Percentiles rank a stretch among this genome's conserved stretches.
Conservation (phyloP, 352 stramenopile species). For the Pythium vanterpoolii region DNA sequence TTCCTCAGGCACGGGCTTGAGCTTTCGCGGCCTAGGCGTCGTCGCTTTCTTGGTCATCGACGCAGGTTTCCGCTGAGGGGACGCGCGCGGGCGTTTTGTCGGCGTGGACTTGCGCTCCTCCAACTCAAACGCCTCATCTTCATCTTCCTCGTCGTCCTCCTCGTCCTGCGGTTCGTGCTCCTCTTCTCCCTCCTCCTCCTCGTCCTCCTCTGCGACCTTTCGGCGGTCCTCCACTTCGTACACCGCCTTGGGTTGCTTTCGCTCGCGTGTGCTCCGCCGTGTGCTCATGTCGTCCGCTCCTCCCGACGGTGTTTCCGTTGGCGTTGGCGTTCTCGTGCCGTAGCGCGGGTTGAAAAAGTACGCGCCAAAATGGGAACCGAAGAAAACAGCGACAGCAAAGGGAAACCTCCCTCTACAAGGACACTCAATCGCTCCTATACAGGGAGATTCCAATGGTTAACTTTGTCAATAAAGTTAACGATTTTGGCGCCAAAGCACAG, state of each 20-base stretch:
- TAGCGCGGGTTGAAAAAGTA: conserved; percentile 26
- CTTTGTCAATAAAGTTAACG: conserved; percentile 6
- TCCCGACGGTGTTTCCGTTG: background rate
- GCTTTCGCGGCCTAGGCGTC: conserved; percentile 24
- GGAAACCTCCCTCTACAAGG: conserved; percentile 46
- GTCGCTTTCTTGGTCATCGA: conserved; percentile 10
- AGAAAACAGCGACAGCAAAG: conserved; percentile 12
- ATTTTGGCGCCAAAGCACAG: conserved; percentile 16
- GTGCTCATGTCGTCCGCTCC: conserved; percentile 27
- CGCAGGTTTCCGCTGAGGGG: background rate
- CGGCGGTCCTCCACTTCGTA: conserved; percentile 69
- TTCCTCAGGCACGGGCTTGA: conserved; percentile 38
- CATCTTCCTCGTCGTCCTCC: conserved; percentile 26
- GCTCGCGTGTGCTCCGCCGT: conserved; percentile 59
- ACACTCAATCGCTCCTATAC: conserved; percentile 9
- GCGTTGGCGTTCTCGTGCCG: background rate
- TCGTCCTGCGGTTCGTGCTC: conserved; percentile 26
- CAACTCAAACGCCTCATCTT: conserved; percentile 23
- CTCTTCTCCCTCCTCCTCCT: conserved; percentile 29
- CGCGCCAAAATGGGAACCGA: conserved; percentile 15
- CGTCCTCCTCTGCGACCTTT: conserved; percentile 16
- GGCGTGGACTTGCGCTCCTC: conserved; percentile 22
- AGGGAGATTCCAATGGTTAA: conserved; percentile 11
- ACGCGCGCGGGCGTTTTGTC: conserved; percentile 11
- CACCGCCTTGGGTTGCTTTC: conserved; percentile 60